Evolutionary conservation across 805 yeast species (phyloP).

Genomic region (Saturnispora gosingensis): DNA sequence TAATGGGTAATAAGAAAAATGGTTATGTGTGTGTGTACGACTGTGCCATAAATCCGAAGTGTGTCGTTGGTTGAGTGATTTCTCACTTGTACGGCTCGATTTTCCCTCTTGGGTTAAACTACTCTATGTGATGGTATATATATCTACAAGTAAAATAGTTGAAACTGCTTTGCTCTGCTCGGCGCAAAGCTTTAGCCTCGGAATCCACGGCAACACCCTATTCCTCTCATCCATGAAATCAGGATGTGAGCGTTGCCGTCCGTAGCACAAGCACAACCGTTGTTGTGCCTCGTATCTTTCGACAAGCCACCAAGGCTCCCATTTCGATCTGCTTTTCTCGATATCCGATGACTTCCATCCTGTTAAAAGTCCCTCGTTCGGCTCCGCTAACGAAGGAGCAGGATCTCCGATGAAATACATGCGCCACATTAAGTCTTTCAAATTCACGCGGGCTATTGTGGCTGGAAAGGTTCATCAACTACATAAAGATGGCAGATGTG

Average conservation of each 20-base stretch:
- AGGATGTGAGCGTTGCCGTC: not conserved
- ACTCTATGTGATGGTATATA: not conserved
- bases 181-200: not conserved
- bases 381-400: not conserved
- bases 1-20: not conserved
- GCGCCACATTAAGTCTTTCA: not conserved
- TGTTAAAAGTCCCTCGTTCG: not conserved
- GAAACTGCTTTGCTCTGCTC: not conserved
- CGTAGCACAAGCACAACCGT: too few relatives aligned
- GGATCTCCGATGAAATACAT: not conserved
- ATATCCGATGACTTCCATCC: not conserved
- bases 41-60: not conserved
- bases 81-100: not conserved
- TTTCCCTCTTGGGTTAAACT: not conserved
- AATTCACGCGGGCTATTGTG: not conserved
- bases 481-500: not conserved
- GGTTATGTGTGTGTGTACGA: not conserved
- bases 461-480: not conserved
- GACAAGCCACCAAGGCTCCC: too few relatives aligned
- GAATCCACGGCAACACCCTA: not conserved
- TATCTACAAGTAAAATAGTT: not conserved
- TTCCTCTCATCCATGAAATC: not conserved
- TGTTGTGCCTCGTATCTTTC: too few relatives aligned
- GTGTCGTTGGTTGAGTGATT: not conserved
- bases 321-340: not conserved